A percentile compares a stretch with the other conserved stretches of the same genome.
Conservation (phyloP, 75 land plant genomes). For the Cupressus sempervirens region DNA sequence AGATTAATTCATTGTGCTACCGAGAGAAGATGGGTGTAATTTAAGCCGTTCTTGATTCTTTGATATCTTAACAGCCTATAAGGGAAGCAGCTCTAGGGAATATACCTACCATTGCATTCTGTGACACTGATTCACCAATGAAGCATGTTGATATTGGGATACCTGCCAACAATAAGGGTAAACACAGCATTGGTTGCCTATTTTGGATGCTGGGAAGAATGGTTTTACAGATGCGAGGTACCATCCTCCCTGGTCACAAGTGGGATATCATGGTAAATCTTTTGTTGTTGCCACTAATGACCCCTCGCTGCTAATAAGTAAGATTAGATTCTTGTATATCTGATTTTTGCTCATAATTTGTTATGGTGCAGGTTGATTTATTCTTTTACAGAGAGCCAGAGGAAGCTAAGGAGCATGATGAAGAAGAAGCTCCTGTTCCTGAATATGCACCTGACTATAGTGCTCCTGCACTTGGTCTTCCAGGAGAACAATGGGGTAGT, state of each 20-base stretch:
- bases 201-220: conserved; percentile 79
- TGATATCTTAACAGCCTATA: conserved; percentile 46
- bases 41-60: background rate
- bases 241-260: conserved; percentile 57
- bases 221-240: conserved; percentile 90
- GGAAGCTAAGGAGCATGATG: conserved; percentile 70
- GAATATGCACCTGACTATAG: conserved; percentile 29
- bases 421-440: conserved; percentile 48
- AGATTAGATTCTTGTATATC: background rate
- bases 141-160: conserved; percentile 78
- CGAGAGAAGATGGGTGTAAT: background rate
- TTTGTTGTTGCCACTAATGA: background rate
- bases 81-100: conserved; percentile 80
- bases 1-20: background rate
- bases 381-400: conserved; percentile 89
- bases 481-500: conserved; percentile 21
- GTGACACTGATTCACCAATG: conserved; percentile 94
- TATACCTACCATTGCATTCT: conserved; percentile 87
- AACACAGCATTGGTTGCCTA: conserved; percentile 82
- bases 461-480: conserved; percentile 12
- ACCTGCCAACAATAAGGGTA: conserved; percentile 85
- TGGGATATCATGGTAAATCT: conserved; percentile 86
- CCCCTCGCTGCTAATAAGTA: background rate
- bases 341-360: background rate
- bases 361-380: conserved; percentile 60